Evolutionary conservation across 176 grass and related monocot genomes (phyloP).

Genomic region (Rhynchospora pubera): DNA sequence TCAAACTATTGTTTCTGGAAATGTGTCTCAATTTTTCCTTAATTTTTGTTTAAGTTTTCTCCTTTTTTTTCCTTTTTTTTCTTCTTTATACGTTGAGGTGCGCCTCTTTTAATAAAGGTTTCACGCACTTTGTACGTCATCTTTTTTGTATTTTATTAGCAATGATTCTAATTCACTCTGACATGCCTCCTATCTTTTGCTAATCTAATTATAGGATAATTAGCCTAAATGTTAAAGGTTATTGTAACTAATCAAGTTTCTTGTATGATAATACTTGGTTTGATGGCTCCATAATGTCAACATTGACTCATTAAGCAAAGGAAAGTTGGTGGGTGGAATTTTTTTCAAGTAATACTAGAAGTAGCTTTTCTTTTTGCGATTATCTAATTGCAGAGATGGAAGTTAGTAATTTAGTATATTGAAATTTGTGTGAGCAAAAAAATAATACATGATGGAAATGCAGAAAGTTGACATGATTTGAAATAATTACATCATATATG

Average conservation of each 20-base stretch:
- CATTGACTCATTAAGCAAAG: neutral
- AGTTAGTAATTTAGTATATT: too few species aligned
- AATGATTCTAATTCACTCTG: neutral
- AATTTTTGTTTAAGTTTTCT: neutral
- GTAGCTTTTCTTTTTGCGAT: neutral
- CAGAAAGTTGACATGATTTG: neutral
- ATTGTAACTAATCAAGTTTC: conserved; percentile 9
- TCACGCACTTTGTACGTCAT: conserved; percentile 13
- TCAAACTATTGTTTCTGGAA: conserved; percentile 12
- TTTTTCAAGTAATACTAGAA: neutral
- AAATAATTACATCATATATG: neutral
- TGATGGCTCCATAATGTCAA: neutral
- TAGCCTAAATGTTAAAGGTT: neutral
- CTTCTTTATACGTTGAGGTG: neutral
- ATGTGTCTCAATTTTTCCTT: neutral
- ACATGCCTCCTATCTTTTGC: conserved; percentile 7
- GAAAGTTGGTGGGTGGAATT: neutral
- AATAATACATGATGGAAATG: neutral
- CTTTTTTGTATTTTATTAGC: conserved; percentile 3
- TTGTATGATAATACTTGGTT: neutral
- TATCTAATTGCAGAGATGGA: neutral
- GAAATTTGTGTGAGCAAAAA: neutral
- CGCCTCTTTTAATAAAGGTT: conserved; percentile 16
- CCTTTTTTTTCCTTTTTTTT: neutral
- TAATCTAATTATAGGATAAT: conserved; percentile 15